phyloP scores from a whole-genome alignment of 2,329 filamentous ascomycete species.

The Knufia fluminis region DNA sequence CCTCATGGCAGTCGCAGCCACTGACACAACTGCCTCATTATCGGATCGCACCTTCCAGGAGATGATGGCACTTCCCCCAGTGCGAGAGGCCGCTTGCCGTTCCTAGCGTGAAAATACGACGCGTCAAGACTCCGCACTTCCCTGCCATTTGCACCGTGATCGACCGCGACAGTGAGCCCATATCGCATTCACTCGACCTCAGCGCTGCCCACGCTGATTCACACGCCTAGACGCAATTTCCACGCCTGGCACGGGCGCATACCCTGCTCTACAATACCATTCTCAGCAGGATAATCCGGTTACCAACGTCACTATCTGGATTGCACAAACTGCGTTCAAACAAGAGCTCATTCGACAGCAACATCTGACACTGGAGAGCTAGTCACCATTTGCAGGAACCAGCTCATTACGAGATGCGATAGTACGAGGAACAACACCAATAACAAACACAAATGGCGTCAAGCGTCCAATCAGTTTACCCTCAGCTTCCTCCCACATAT shows the following conservation, averaged over 20 bases:
- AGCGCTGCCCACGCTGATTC: no score
- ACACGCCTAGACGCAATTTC: background rate
- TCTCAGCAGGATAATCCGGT: background rate
- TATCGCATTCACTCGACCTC: background rate
- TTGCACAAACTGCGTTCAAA: background rate
- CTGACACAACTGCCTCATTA: no score
- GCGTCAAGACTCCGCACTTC: constrained; percentile 3
- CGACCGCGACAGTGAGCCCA: background rate
- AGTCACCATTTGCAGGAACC: background rate
- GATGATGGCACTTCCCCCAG: no score
- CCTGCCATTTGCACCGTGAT: background rate
- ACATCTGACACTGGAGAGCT: background rate
- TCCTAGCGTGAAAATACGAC: constrained; percentile 2
- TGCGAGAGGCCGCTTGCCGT: no score
- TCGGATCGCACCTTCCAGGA: no score
- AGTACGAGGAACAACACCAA: background rate
- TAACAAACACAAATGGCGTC: constrained; percentile 6
- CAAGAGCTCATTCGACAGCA: constrained; percentile 1
- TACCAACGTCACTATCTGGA: background rate
- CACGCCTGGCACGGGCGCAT: background rate
- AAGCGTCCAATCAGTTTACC: constrained; percentile 15
- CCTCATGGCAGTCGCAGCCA: no score
- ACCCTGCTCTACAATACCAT: background rate
- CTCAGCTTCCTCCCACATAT: constrained; percentile 22
- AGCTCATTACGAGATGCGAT: constrained; percentile 1